Conservation (phyloP, 1,284 basidiomycete genomes). For the Bjerkandera adusta region DNA sequence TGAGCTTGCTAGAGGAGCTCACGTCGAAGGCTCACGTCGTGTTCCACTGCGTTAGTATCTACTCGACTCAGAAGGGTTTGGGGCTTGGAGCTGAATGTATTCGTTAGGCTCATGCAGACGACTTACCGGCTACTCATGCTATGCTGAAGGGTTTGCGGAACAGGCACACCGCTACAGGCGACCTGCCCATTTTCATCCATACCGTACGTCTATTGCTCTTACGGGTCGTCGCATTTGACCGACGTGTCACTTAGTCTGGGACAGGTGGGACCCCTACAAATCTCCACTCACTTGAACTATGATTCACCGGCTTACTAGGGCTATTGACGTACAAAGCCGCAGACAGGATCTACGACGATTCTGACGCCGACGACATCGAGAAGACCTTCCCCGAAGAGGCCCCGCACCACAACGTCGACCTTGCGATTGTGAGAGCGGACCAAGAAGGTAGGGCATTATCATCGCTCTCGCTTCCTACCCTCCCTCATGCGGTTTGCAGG, state of each 20-base stretch:
- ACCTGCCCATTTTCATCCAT: constrained; percentile 46
- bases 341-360: constrained; percentile 43
- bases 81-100: not conserved
- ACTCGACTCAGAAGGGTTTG: too few species aligned
- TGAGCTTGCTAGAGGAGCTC: constrained; percentile 15
- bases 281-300: too few species aligned
- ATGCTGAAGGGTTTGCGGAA: constrained; percentile 46
- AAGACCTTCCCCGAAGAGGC: constrained; percentile 33
- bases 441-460: constrained; percentile 31
- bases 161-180: constrained; percentile 35
- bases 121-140: constrained; percentile 38
- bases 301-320: constrained; percentile 39
- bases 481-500: not conserved
- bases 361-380: constrained; percentile 33
- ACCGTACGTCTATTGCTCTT: constrained; percentile 38
- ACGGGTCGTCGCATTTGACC: not conserved
- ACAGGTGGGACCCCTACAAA: too few species aligned
- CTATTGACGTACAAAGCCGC: constrained; percentile 35
- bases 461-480: not conserved
- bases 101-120: constrained; percentile 44
- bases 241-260: constrained; percentile 10
- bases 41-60: too few species aligned
- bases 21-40: constrained; percentile 21
- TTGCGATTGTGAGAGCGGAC: constrained; percentile 39
- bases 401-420: constrained; percentile 43